Conservation (phyloP, 1,139 yeast species). For the Sugiyamaella japonica region DNA sequence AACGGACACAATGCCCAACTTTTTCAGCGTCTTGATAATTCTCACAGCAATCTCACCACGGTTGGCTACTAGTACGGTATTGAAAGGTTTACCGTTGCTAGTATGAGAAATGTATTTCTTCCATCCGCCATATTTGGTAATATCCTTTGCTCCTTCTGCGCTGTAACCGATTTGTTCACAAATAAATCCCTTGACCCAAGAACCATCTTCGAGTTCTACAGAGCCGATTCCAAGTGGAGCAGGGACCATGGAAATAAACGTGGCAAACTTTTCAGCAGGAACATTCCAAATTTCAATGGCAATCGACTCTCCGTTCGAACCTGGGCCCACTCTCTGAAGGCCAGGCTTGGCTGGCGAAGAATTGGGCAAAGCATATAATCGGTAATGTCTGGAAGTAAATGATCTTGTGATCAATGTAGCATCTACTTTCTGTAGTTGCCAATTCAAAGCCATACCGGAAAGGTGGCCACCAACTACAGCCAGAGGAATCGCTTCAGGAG, state of each 20-base stretch:
- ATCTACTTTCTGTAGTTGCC: slow-evolving; percentile 86
- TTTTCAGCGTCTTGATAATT: slow-evolving; percentile 82
- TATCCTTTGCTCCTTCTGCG: slow-evolving; percentile 59
- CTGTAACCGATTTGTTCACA: slow-evolving; percentile 86
- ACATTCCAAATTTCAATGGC: slow-evolving; percentile 79
- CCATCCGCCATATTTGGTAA: slow-evolving; percentile 88
- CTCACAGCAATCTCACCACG: slow-evolving; percentile 98
- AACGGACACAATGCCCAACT: slow-evolving; percentile 71
- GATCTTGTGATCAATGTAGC: slow-evolving; percentile 72
- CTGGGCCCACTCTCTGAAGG: slow-evolving; percentile 59
- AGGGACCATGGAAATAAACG: slow-evolving; percentile 83
- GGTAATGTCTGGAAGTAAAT: slow-evolving; percentile 69
- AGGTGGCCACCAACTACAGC: slow-evolving; percentile 98
- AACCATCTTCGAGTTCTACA: slow-evolving; percentile 75
- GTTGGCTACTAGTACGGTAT: slow-evolving; percentile 87
- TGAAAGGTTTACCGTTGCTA: slow-evolving; percentile 59
- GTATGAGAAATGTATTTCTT: slow-evolving; percentile 55
- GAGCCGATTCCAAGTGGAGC: slow-evolving; percentile 94
- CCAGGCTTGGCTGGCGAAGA: slow-evolving; percentile 88
- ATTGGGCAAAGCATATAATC: slow-evolving; percentile 78
- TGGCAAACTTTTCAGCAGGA: slow-evolving; percentile 75
- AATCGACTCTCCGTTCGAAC: slow-evolving; percentile 57
- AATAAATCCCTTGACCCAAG: slow-evolving; percentile 86
- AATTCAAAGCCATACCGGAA: slow-evolving; percentile 82
- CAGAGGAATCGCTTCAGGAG: slow-evolving; percentile 51